phyloP scores from a whole-genome alignment of 2,329 filamentous ascomycete genomes.

The Aureobasidium subglaciale region DNA sequence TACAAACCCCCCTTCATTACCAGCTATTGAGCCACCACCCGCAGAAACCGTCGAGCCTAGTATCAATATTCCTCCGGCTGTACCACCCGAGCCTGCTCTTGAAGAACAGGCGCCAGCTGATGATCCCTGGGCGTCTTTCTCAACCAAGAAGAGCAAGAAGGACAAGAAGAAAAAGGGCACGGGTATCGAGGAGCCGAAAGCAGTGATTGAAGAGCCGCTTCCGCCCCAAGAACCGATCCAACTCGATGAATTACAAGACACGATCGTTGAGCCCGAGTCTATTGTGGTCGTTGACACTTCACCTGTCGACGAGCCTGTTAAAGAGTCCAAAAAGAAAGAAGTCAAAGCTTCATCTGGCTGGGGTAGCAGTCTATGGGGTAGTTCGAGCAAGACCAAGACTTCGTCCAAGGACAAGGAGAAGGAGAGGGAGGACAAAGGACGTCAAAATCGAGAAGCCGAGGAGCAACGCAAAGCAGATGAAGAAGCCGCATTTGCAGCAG shows the following conservation, averaged over 20 bases:
- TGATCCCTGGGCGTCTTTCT: constrained; percentile 24
- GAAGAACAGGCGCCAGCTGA: constrained; percentile 19
- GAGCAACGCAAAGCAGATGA: constrained; percentile 28
- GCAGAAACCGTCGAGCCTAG: constrained; percentile 29
- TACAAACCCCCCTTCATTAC: constrained; percentile 42
- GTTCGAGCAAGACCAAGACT: constrained; percentile 29
- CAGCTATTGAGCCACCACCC: constrained; percentile 36
- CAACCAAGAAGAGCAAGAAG: constrained; percentile 43
- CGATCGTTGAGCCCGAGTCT: constrained; percentile 12
- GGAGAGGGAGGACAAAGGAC: constrained; percentile 33
- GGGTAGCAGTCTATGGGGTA: constrained; percentile 24
- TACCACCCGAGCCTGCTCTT: constrained; percentile 17
- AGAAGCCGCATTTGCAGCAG: constrained; percentile 30
- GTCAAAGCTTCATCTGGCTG: constrained; percentile 30
- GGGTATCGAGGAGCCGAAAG: constrained; percentile 35
- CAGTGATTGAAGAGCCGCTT: constrained; percentile 19
- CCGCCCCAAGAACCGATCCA: constrained; percentile 18
- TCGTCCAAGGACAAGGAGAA: constrained; percentile 29
- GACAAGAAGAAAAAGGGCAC: constrained; percentile 45
- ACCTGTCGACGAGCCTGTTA: constrained; percentile 18
- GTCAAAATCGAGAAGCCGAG: constrained; percentile 28
- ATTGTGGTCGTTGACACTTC: neutral
- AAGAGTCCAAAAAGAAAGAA: constrained; percentile 34
- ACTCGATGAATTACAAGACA: neutral
- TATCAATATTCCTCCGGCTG: neutral